Evolutionary conservation across 208 protist genomes (phyloP), one percentile per base, ranked within the genome.

Genomic region (Leishmania tropica): DNA sequence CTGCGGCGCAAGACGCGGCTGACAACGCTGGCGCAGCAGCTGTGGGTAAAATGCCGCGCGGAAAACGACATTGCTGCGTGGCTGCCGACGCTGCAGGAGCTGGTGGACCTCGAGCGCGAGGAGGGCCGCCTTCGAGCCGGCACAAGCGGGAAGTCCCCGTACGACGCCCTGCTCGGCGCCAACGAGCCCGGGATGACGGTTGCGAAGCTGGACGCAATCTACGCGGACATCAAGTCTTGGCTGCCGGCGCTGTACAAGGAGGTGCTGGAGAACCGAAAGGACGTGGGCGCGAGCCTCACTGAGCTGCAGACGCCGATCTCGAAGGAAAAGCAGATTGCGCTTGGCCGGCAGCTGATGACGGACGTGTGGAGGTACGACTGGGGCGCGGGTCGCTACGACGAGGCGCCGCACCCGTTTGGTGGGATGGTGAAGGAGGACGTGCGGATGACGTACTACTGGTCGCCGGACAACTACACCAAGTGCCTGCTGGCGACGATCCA

Each of bases 331-430:
- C 94, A 96, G 85, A 60, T 77, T 62, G 78, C 68, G 28, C 81
- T 97, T 15, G 70, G 70, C n/a, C 54, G 48, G 15, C 83, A 86
- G 15, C 76, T 79, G 5, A 87, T 93, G 65, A 72, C 5, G 6
- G 89, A 87, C 51, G 35, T 90, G 62, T 95, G 90, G 90, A 85
- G 87, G 77, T 97, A 93, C 71, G 88, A 95, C 77, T 94, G 95
- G 85, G 93, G 96, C 2, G 88, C 35, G 13, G 93, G 94, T 28
- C 87, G 93, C 10, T 71, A 96, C 62, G 94, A 97, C 77, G 81
- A 92, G 60, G 89, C 84, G 11, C 62, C 88, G 15, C 96, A 98
- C 81, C 92, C 94, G 6, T 97, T 98, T 83, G 94, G 89, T 37
- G 90, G 82, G 28, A 89, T 90, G 72, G 76, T 85, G 68, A 87